Conservation (phyloP, 805 yeast species). For the Hyphopichia homilentoma region DNA sequence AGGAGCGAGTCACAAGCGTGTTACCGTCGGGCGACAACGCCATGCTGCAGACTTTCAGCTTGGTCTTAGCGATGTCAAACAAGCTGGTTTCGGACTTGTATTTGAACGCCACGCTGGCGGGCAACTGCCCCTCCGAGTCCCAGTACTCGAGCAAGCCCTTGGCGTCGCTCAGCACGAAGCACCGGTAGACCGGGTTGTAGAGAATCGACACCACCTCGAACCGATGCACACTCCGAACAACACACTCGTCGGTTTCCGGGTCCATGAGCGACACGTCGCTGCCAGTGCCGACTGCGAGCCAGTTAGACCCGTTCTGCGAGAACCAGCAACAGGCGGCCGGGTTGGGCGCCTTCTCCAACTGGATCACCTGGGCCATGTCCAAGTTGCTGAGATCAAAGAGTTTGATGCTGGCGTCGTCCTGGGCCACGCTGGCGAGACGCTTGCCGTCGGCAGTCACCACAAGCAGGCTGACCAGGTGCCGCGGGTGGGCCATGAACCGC, state of each 20-base stretch:
- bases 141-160: conserved; percentile 21
- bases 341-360: conserved; percentile 10
- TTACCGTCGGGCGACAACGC: conserved; percentile 20
- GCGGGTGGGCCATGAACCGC: conserved; percentile 15
- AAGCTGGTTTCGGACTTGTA: conserved; percentile 37
- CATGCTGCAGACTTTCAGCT: conserved; percentile 17
- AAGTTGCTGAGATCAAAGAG: conserved; percentile 16
- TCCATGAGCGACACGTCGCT: conserved; percentile 9
- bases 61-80: conserved; percentile 27
- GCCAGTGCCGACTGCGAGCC: conserved; percentile 2
- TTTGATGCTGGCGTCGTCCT: conserved; percentile 12
- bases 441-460: conserved; percentile 11
- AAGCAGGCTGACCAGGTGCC: conserved; percentile 11
- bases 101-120: conserved; percentile 18
- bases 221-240: conserved; percentile 9
- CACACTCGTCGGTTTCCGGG: conserved; percentile 9
- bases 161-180: conserved; percentile 16
- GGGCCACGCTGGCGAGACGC: conserved; percentile 14
- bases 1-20: conserved; percentile 23
- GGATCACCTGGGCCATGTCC: conserved; percentile 18
- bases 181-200: conserved; percentile 10
- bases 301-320: neutral
- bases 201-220: conserved; percentile 8
- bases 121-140: conserved; percentile 8
- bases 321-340: conserved; percentile 11